Evolutionary conservation across 2,329 filamentous ascomycete species (phyloP).

Genomic region (Grosmannia clavigera): DNA sequence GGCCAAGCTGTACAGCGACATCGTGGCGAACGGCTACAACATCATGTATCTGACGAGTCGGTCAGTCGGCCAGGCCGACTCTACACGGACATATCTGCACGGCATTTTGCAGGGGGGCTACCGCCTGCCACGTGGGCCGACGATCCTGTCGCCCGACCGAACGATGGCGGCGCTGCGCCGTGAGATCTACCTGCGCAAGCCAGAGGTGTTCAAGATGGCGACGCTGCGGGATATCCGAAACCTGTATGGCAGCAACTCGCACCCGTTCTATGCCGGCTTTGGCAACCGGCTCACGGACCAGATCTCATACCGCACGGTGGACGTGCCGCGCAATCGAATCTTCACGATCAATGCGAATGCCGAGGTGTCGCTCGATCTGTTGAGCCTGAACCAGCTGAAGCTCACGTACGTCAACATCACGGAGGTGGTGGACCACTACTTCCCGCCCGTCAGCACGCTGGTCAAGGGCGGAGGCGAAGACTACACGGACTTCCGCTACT

Average conservation of each 20-base stretch:
- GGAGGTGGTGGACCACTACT: conserved; percentile 96
- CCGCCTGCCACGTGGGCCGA: conserved; percentile 75
- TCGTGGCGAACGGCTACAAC: conserved; percentile 91
- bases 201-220: conserved; percentile 99
- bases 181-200: conserved; percentile 90
- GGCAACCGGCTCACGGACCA: conserved; percentile 95
- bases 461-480: conserved; percentile 85
- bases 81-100: conserved; percentile 75
- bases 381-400: conserved; percentile 88
- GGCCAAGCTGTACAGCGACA: conserved; percentile 94
- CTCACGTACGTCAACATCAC: conserved; percentile 96
- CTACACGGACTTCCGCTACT: conserved; percentile 95
- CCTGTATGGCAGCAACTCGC: conserved; percentile 64
- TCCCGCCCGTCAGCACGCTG: conserved; percentile 78
- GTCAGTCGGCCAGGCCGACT: conserved; percentile 87
- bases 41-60: conserved; percentile 96
- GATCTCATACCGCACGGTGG: conserved; percentile 87
- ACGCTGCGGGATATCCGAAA: conserved; percentile 88
- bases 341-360: conserved; percentile 97
- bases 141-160: conserved; percentile 87
- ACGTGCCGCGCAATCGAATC: conserved; percentile 86
- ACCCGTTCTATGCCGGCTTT: conserved; percentile 93
- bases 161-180: conserved; percentile 87
- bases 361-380: conserved; percentile 80
- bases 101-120: conserved; percentile 83